Conservation (phyloP, 768 basidiomycete species). For the Boletus insuetus region DNA sequence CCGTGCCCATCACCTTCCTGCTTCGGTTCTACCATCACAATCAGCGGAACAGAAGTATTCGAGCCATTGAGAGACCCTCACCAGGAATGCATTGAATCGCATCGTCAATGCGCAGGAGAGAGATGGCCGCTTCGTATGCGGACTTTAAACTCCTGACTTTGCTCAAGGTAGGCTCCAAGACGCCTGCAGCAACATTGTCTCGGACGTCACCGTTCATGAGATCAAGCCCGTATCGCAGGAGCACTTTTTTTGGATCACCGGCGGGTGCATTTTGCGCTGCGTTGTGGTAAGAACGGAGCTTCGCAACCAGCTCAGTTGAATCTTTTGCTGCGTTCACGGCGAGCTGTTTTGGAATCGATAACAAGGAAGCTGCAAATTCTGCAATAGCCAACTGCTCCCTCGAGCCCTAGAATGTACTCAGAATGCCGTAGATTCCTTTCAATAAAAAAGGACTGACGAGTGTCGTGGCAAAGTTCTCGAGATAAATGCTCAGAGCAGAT, state of each 20-base stretch:
- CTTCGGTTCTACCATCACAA: constrained; percentile 55
- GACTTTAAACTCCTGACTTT: constrained; percentile 97
- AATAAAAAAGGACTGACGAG: constrained; percentile 54
- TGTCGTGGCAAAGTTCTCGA: constrained; percentile 98
- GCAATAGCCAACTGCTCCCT: constrained; percentile 98
- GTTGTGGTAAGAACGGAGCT: constrained; percentile 95
- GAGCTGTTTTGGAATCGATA: constrained; percentile 95
- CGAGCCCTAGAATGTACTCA: constrained; percentile 66
- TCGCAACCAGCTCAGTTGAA: constrained; percentile 95
- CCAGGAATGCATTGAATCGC: constrained; percentile 90
- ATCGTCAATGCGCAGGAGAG: constrained; percentile 91
- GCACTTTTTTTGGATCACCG: constrained; percentile 87
- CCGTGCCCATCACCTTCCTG: constrained; percentile 71
- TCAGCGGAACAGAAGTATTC: constrained; percentile 13
- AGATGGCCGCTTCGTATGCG: constrained; percentile 94
- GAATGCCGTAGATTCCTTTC: neutral
- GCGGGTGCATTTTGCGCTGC: constrained; percentile 90
- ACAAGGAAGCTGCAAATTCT: constrained; percentile 91
- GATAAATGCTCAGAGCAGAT: constrained; percentile 92
- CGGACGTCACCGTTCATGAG: constrained; percentile 91
- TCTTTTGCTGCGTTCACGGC: constrained; percentile 99
- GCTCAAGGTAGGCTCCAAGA: constrained; percentile 94
- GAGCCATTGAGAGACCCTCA: constrained; percentile 36
- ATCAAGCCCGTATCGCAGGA: constrained; percentile 93
- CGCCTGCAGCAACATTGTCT: constrained; percentile 91